Evolutionary conservation across 2,329 filamentous ascomycete genomes (phyloP).

Genomic region (Alternaria triticina): DNA sequence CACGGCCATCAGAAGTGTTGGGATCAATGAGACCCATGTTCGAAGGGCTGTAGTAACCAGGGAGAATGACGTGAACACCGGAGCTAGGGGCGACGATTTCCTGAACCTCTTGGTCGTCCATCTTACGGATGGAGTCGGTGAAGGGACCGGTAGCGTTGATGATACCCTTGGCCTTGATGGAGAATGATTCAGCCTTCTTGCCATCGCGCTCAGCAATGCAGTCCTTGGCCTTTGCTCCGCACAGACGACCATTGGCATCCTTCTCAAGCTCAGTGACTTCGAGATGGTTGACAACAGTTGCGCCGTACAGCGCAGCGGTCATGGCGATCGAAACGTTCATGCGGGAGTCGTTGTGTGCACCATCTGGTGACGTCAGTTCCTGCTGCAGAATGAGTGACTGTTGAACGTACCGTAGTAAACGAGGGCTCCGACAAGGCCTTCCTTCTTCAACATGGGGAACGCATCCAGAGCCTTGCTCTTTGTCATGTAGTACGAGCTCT

Average conservation of each 20-base stretch:
- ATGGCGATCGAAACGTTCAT: slow-evolving; percentile 91
- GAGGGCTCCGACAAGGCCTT: slow-evolving; percentile 77
- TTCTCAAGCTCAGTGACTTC: slow-evolving; percentile 81
- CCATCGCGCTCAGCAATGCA: slow-evolving; percentile 71
- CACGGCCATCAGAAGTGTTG: slow-evolving; percentile 83
- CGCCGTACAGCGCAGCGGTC: slow-evolving; percentile 86
- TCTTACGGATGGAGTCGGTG: slow-evolving; percentile 82
- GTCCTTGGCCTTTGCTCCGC: slow-evolving; percentile 76
- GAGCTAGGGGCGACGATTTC: slow-evolving; percentile 87
- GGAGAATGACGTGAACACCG: slow-evolving; percentile 84
- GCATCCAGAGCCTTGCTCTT: slow-evolving; percentile 85
- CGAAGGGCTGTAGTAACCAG: slow-evolving; percentile 82
- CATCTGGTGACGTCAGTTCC: slow-evolving; percentile 61
- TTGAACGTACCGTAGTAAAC: slow-evolving; percentile 75
- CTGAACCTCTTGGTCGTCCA: slow-evolving; percentile 74
- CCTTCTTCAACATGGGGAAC: slow-evolving; percentile 86
- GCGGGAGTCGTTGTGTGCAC: slow-evolving; percentile 87
- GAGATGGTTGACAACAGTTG: slow-evolving; percentile 81
- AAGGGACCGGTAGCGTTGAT: slow-evolving; percentile 92
- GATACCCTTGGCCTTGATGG: slow-evolving; percentile 77
- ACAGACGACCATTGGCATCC: slow-evolving; percentile 73
- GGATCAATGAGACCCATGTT: slow-evolving; percentile 91
- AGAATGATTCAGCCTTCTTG: slow-evolving; percentile 67
- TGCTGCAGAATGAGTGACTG: neutral
- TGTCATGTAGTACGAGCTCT: slow-evolving; percentile 87